phyloP scores from a whole-genome alignment of 768 basidiomycete genomes.

The Lactarius vividus region DNA sequence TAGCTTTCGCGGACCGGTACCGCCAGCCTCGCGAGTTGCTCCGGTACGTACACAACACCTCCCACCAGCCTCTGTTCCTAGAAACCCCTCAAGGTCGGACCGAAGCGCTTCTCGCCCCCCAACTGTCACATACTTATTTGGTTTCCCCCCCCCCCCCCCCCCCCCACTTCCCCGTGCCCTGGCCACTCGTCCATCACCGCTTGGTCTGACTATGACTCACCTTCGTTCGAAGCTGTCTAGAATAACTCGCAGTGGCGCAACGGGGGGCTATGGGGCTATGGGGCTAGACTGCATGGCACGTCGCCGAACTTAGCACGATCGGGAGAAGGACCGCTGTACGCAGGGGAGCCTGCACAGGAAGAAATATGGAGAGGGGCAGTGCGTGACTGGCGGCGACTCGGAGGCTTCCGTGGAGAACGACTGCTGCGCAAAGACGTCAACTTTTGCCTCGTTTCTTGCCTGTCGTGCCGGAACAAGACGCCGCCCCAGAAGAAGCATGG shows the following conservation, averaged over 20 bases:
- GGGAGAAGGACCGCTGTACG: too few relatives aligned
- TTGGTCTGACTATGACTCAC: not conserved
- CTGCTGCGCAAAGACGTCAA: not conserved
- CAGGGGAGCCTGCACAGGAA: not conserved
- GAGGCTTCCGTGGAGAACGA: not conserved
- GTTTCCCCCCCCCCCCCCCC: not conserved
- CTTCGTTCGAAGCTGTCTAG: not conserved
- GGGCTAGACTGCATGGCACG: not conserved
- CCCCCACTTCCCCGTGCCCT: not conserved
- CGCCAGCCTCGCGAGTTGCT: not conserved
- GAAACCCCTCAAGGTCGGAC: not conserved
- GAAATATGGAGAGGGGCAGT: not conserved
- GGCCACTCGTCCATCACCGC: not conserved
- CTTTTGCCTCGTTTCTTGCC: not conserved
- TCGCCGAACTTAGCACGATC: too few relatives aligned
- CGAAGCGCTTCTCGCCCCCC: not conserved
- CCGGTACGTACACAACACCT: not conserved
- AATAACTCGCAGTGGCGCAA: not conserved
- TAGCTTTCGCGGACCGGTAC: not conserved
- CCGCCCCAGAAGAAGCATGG: too few relatives aligned
- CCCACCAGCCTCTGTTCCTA: not conserved
- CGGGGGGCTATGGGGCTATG: not conserved
- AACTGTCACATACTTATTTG: not conserved
- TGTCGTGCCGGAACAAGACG: not conserved
- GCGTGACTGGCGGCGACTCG: not conserved